Conservation (phyloP, 2,329 filamentous ascomycete species). For the Dactylonectria macrodidyma region DNA sequence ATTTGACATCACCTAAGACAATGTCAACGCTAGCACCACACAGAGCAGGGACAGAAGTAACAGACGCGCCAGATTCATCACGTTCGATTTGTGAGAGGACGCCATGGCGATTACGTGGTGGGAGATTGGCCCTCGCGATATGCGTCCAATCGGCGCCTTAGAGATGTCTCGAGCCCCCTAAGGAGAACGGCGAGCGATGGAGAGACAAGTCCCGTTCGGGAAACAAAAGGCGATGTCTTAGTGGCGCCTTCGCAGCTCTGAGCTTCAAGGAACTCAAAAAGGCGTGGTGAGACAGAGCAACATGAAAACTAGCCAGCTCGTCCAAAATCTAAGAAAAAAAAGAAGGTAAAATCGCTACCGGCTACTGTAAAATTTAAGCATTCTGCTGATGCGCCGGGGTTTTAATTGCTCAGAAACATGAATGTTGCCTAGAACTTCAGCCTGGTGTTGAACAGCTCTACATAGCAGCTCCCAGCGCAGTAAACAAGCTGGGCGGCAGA, state of each 20-base stretch:
- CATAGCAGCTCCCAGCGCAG: slow-evolving; percentile 20
- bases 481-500: slow-evolving; percentile 50
- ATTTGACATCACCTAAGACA: slow-evolving; percentile 52
- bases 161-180: not conserved
- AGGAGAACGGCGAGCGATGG: slow-evolving; percentile 7
- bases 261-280: slow-evolving; percentile 16
- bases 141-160: slow-evolving; percentile 18
- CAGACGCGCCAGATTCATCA: slow-evolving; percentile 55
- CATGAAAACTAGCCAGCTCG: slow-evolving; percentile 8
- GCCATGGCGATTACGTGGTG: slow-evolving; percentile 48
- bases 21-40: slow-evolving; percentile 28
- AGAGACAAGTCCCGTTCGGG: slow-evolving; percentile 11
- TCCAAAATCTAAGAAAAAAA: slow-evolving; percentile 13
- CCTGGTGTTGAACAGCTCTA: slow-evolving; percentile 6
- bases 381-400: slow-evolving; percentile 1
- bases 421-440: slow-evolving; percentile 20
- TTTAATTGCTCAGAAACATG: slow-evolving; percentile 1
- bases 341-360: too few species aligned
- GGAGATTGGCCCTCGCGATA: slow-evolving; percentile 7
- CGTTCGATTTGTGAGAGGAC: slow-evolving; percentile 51
- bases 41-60: slow-evolving; percentile 18
- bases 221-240: slow-evolving; percentile 29
- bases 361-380: not conserved
- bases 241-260: slow-evolving; percentile 18
- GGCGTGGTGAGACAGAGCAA: slow-evolving; percentile 2